Percentiles rank a stretch among this genome's conserved stretches.
Evolutionary conservation across 176 grass and related monocot genomes (phyloP).

Genomic region (Carex kokanica): DNA sequence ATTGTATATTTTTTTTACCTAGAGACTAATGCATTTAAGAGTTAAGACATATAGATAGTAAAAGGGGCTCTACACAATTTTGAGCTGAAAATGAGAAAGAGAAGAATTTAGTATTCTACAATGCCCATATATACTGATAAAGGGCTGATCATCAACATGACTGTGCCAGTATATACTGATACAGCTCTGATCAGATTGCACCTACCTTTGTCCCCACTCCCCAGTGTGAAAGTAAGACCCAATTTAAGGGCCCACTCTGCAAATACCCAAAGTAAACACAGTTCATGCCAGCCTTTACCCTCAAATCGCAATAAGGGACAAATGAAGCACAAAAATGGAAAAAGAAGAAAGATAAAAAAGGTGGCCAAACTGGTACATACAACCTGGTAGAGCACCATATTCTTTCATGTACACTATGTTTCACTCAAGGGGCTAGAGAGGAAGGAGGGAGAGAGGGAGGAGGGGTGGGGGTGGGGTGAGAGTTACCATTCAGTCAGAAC

Average conservation of each 20-base stretch:
- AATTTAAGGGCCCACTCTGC: neutral
- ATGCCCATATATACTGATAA: neutral
- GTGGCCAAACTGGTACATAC: neutral
- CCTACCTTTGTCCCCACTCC: neutral
- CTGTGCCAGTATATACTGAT: neutral
- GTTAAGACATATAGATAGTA: neutral
- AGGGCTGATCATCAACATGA: neutral
- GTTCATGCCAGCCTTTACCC: neutral
- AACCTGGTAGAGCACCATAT: neutral
- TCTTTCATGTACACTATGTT: neutral
- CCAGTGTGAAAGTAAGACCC: neutral
- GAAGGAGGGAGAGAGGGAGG: neutral
- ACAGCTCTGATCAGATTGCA: neutral
- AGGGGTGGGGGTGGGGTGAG: neutral
- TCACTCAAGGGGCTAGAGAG: neutral
- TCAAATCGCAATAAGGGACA: neutral
- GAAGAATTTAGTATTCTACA: neutral
- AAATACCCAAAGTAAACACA: neutral
- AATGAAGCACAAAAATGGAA: conserved; percentile 1
- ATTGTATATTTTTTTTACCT: neutral
- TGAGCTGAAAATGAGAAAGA: neutral
- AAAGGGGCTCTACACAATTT: neutral
- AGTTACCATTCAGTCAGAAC: conserved; percentile 96
- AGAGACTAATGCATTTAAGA: conserved; percentile 13
- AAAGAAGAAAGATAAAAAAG: neutral